Conservation (phyloP, 2,329 filamentous ascomycete genomes). For the Penicillium nordicum region DNA sequence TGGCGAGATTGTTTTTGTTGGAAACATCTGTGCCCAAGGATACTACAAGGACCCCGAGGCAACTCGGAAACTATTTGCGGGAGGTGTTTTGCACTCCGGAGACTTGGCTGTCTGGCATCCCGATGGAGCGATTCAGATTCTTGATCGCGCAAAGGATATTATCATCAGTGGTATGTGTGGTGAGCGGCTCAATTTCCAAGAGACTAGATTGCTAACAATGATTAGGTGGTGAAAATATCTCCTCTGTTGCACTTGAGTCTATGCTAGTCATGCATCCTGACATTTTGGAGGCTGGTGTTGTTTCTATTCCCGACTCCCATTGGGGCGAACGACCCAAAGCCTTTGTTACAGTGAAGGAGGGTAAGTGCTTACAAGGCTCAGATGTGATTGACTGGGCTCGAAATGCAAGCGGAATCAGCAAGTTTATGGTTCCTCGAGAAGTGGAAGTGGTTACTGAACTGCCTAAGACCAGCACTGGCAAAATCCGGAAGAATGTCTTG, state of each 20-base stretch:
- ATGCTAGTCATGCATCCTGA: slow-evolving; percentile 86
- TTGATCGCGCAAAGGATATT: slow-evolving; percentile 94
- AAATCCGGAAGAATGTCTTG: slow-evolving; percentile 91
- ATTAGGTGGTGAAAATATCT: slow-evolving; percentile 91
- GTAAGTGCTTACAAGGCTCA: slow-evolving; percentile 57
- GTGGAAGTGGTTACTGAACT: slow-evolving; percentile 79
- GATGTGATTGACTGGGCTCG: slow-evolving; percentile 86
- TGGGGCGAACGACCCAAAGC: slow-evolving; percentile 98
- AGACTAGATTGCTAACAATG: neutral
- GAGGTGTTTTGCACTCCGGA: slow-evolving; percentile 82
- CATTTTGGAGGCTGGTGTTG: slow-evolving; percentile 86
- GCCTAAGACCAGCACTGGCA: slow-evolving; percentile 95
- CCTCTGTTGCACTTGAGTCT: slow-evolving; percentile 83
- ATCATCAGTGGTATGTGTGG: slow-evolving; percentile 77
- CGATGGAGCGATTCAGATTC: slow-evolving; percentile 85
- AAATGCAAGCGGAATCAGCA: slow-evolving; percentile 73
- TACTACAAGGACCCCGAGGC: slow-evolving; percentile 90
- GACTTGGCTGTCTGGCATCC: slow-evolving; percentile 91
- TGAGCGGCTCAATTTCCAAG: too few species aligned
- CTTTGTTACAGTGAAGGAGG: slow-evolving; percentile 75
- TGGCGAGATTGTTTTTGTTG: slow-evolving; percentile 79
- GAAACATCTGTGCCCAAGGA: slow-evolving; percentile 87
- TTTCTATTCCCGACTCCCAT: slow-evolving; percentile 79
- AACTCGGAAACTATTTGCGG: slow-evolving; percentile 80
- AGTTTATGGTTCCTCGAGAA: slow-evolving; percentile 78